These are phyloP conservation scores for Hirsutella thompsonii DNA, from an alignment of 2,329 filamentous ascomycete species.

Conservation along the genomic window DNA sequence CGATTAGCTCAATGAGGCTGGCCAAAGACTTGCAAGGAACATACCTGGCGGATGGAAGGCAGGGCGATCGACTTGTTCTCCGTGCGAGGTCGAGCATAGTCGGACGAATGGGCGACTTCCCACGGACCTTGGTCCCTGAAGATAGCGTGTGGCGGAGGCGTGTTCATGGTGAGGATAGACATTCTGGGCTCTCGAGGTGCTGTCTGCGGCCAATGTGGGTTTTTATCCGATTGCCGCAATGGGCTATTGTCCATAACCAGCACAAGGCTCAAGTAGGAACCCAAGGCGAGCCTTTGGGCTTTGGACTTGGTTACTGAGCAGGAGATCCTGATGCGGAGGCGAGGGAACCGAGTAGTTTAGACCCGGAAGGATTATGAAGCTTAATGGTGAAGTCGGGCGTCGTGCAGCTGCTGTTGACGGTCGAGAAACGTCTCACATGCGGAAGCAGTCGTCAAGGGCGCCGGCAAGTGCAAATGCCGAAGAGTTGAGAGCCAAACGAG, in stretches of 20 bases:
- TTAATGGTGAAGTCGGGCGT: no score
- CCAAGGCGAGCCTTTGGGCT: constrained; percentile 4
- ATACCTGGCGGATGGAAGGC: constrained; percentile 41
- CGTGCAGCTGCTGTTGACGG: no score
- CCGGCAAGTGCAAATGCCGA: background rate
- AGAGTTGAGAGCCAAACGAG: background rate
- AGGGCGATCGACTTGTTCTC: constrained; percentile 30
- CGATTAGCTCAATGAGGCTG: constrained; percentile 8
- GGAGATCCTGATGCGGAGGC: no score
- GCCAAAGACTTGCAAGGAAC: constrained; percentile 1
- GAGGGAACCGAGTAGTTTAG: no score
- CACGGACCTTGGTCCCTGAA: constrained; percentile 27
- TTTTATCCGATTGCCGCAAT: constrained; percentile 15
- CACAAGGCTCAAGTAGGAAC: constrained; percentile 3
- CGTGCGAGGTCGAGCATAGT: constrained; percentile 20
- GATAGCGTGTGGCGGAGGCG: constrained; percentile 24
- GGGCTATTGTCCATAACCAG: constrained; percentile 29
- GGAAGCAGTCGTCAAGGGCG: background rate
- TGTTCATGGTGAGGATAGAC: constrained; percentile 36
- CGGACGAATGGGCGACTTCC: constrained; percentile 20
- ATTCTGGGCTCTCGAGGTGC: constrained; percentile 23
- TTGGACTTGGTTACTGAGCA: background rate
- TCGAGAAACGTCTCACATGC: no score
- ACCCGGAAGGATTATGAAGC: no score
- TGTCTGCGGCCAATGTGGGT: constrained; percentile 13